A percentile compares a stretch with the other conserved stretches of the same genome.
These are phyloP conservation scores for Leersia perrieri DNA, from an alignment of 176 grass and related monocot genomes.

Conservation along the genomic window DNA sequence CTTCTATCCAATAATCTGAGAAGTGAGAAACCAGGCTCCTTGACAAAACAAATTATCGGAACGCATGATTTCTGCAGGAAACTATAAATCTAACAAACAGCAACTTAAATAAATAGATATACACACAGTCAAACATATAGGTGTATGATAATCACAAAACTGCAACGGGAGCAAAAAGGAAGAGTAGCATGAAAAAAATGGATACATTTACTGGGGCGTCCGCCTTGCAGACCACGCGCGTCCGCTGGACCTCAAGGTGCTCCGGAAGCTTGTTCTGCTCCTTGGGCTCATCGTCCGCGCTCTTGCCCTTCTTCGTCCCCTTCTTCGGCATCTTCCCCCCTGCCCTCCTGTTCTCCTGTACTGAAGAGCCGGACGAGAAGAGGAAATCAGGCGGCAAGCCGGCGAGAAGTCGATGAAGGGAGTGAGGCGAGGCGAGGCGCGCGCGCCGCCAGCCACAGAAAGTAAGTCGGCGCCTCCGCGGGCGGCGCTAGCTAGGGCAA, in stretches of 20 bases:
- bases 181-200: constrained; percentile 3
- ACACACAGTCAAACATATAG: neutral
- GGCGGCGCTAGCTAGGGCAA: no score
- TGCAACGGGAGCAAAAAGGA: neutral
- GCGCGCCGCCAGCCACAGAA: no score
- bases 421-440: no score
- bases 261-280: constrained; percentile 57
- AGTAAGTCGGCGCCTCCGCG: no score
- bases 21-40: neutral
- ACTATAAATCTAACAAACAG: neutral
- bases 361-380: neutral
- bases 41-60: neutral
- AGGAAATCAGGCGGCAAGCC: neutral
- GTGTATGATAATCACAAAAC: neutral
- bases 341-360: neutral
- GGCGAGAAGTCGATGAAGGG: no score
- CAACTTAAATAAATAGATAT: neutral
- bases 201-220: constrained; percentile 83
- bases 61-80: no score
- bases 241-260: constrained; percentile 70
- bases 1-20: no score
- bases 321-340: constrained; percentile 45
- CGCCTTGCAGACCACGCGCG: constrained; percentile 68
- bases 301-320: constrained; percentile 21
- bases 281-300: constrained; percentile 40